A percentile compares a stretch with the other conserved stretches of the same genome.
Evolutionary conservation across 257 asterid species (phyloP).

Genomic region (Ehretia macrophylla): DNA sequence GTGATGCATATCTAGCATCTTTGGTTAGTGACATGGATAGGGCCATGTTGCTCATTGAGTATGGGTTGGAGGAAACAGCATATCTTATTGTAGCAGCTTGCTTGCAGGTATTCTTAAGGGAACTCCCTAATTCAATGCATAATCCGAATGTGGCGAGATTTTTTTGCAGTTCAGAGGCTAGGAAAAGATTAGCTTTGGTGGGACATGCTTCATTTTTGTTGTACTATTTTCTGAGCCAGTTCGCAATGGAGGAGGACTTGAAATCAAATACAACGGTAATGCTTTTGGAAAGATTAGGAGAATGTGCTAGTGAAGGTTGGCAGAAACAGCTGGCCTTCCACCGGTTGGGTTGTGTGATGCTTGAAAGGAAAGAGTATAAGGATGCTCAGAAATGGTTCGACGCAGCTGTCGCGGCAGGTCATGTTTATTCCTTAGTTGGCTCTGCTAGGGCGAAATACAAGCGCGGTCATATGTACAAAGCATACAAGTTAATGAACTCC

Average conservation of each 20-base stretch:
- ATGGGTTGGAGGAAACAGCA: conserved; percentile 77
- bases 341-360: conserved; percentile 94
- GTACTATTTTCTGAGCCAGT: conserved; percentile 70
- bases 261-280: conserved; percentile 75
- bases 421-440: conserved; percentile 75
- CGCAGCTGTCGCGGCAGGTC: conserved; percentile 69
- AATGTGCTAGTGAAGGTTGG: conserved; percentile 71
- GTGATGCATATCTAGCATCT: conserved; percentile 71
- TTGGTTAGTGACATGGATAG: conserved; percentile 59
- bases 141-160: conserved; percentile 47
- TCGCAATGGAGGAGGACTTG: conserved; percentile 80
- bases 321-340: conserved; percentile 77
- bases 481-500: conserved; percentile 72
- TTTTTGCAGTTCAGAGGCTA: conserved; percentile 68
- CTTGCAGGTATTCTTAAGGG: conserved; percentile 86
- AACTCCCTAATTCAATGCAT: conserved; percentile 67
- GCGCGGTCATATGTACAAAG: conserved; percentile 87
- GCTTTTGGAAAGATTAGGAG: conserved; percentile 83
- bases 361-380: conserved; percentile 76
- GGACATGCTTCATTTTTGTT: conserved; percentile 86
- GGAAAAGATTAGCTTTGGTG: conserved; percentile 43
- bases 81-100: conserved; percentile 90
- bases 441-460: conserved; percentile 73
- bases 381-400: conserved; percentile 92
- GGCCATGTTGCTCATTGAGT: conserved; percentile 61